Conservation (phyloP, 139 green algal species). For the Ostreobium quekettii region DNA sequence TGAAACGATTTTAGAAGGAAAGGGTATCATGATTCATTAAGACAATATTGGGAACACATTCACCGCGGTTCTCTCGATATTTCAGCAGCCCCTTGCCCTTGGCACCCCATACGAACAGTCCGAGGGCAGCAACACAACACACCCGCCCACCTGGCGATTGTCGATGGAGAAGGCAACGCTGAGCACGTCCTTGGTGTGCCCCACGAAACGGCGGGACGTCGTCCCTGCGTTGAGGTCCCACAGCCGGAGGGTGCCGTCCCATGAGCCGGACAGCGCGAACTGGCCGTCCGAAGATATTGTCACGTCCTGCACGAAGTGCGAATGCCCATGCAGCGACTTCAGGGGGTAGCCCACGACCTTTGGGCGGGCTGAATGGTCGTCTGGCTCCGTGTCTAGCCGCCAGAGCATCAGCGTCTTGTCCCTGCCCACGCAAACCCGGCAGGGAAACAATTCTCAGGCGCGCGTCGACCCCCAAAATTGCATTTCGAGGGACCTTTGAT, state of each 20-base stretch:
- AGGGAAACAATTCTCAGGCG: neutral
- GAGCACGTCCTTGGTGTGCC: slow-evolving; percentile 98
- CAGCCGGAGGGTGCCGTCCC: slow-evolving; percentile 96
- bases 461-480: neutral
- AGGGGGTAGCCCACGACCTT: slow-evolving; percentile 52
- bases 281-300: slow-evolving; percentile 98
- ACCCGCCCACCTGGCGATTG: slow-evolving; percentile 95
- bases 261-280: slow-evolving; percentile 95
- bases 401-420: slow-evolving; percentile 98
- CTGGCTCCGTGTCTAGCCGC: slow-evolving; percentile 73
- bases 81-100: no score
- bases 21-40: no score
- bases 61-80: no score
- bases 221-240: slow-evolving; percentile 96
- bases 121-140: no score
- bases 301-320: slow-evolving; percentile 95
- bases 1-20: no score
- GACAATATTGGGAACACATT: no score
- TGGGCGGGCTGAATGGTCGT: slow-evolving; percentile 47
- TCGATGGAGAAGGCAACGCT: slow-evolving; percentile 98
- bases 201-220: slow-evolving; percentile 96
- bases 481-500: neutral
- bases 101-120: no score
- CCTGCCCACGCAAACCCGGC: slow-evolving; percentile 29
- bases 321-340: slow-evolving; percentile 77